Evolutionary conservation across 371 early-diverging fungal genomes (phyloP), one percentile per base, ranked within the genome.

Genomic region (Dinochytrium kinnereticum): DNA sequence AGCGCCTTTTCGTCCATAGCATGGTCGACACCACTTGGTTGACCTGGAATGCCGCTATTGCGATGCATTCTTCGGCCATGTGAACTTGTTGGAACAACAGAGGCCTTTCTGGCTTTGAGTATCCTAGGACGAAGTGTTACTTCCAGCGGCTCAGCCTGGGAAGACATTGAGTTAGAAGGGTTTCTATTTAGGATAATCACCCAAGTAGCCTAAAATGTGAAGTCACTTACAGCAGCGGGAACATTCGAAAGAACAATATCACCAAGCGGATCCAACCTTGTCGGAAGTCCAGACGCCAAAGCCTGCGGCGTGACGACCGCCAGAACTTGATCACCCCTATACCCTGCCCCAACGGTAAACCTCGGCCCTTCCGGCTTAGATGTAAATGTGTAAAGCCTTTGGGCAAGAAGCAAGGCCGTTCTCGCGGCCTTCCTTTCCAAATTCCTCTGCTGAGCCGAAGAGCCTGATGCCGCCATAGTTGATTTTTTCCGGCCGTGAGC

Each of bases 71-170:
- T 31, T 24, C 51, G 15, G 61, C 51, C 24, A 33, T 31, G 26
- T 21, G 80, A 80, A 57, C 73, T 72, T 1, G 72, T 33, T 21
- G 80, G 80, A 31, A 77, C 68, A 30, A 80, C 68, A 13, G 57
- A 28, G 1, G 80, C 72, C 51, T 77, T 80, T 33, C 66, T 68
- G 39, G 80, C 80, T 44, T 55, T 70, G 7, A 75, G 55, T 31
- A 70, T 28, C 40, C 24, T 31, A 28, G 37, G 57, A 13, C 28
- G 5, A n/a, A 66, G 28, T 17, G 15, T 61, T 17, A 61, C 61
- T 34, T 66, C 66, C 10, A 66, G 44, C 21, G 66, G 66, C 44
- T 66, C 66, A 13, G 66, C 66, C 66, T 66, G 37, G 2, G 38
- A 7, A 64, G 3, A 64, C 33, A 57, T 26, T 53, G 34, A 13